Evolutionary conservation across 192 early-diverging fungal species (phyloP), one percentile per base, ranked within the genome.

Genomic region (Entophlyctis luteolus): DNA sequence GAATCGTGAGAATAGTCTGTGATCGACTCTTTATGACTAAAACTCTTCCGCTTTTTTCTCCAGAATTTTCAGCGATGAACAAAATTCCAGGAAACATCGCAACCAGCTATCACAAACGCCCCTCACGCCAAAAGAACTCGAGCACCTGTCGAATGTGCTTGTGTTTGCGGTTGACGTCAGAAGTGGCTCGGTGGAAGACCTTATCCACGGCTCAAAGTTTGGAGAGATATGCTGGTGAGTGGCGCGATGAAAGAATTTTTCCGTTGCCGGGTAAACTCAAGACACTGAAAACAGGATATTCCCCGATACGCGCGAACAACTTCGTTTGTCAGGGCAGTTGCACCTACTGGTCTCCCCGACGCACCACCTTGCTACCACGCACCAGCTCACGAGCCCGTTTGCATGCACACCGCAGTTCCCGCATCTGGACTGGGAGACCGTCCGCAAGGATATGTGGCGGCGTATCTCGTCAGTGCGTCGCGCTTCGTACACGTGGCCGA

Each of bases 181-280:
- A 4, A 59, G 55, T 14, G 67, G 68, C n/a, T 59, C 38, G 31
- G 57, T 75, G 20, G 60, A 66, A 23, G 73, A 75, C 33, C 10
- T 71, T 6, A 34, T 75, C 25, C 69, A 70, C 52, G 68, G 69
- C 50, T 71, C 67, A 32, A 50, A 58, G 50, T 75, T 75, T 63
- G 73, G 73, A 10, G 73, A 75, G 47, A 37, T 75, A 1, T 75
- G 73, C 55, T 75, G 73, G 73, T 73, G 45, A 42, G 59, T 33
- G 12, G 16, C 38, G n/a, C 3, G 47, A 14, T 48, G n/a, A 4
- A 32, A 32, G 48, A 4, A n/a, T n/a, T n/a, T n/a, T n/a, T n/a
- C n/a, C n/a, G n/a, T n/a, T n/a, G n/a, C n/a, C n/a, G n/a, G n/a
- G n/a, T n/a, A 42, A 12, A 42, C 39, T 42, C n/a, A n/a, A 12